phyloP scores from a whole-genome alignment of 805 yeast species.

The Suhomyces sp. region DNA sequence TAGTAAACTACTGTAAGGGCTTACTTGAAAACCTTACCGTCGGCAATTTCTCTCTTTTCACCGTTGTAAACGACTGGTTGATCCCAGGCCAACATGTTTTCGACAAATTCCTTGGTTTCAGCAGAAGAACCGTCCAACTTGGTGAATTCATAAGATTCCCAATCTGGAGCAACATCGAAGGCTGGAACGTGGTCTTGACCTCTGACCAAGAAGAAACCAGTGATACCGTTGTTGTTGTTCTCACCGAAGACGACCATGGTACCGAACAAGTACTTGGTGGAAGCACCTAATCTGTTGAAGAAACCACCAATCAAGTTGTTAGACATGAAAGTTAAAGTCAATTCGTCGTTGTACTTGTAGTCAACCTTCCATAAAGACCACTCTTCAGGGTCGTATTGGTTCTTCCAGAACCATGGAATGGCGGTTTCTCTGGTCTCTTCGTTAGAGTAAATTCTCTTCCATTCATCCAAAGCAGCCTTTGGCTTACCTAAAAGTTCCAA shows the following conservation, averaged over 20 bases:
- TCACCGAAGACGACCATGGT: constrained; percentile 94
- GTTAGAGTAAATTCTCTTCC: constrained; percentile 96
- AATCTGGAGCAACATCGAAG: constrained; percentile 97
- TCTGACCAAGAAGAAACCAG: constrained; percentile 92
- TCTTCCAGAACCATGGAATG: constrained; percentile 96
- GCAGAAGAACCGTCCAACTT: constrained; percentile 78
- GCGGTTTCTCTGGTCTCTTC: constrained; percentile 94
- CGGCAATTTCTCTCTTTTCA: constrained; percentile 82
- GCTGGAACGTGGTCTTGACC: constrained; percentile 92
- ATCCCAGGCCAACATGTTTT: constrained; percentile 98
- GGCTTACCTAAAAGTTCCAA: constrained; percentile 78
- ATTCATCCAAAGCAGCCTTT: constrained; percentile 74
- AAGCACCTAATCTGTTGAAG: constrained; percentile 90
- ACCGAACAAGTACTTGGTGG: constrained; percentile 94
- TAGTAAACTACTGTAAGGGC: no score
- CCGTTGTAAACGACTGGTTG: constrained; percentile 83
- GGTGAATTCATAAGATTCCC: constrained; percentile 88
- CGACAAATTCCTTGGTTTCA: constrained; percentile 75
- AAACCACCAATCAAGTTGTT: constrained; percentile 97
- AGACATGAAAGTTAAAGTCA: constrained; percentile 96
- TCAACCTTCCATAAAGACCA: constrained; percentile 95
- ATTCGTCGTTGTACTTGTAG: constrained; percentile 97
- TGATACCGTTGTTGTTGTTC: constrained; percentile 96
- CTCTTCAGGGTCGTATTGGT: constrained; percentile 85
- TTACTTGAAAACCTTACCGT: constrained; percentile 97